A percentile compares a stretch with the other conserved stretches of the same genome.
phyloP scores from a whole-genome alignment of 257 asterid genomes.

The Solanum habrochaites region DNA sequence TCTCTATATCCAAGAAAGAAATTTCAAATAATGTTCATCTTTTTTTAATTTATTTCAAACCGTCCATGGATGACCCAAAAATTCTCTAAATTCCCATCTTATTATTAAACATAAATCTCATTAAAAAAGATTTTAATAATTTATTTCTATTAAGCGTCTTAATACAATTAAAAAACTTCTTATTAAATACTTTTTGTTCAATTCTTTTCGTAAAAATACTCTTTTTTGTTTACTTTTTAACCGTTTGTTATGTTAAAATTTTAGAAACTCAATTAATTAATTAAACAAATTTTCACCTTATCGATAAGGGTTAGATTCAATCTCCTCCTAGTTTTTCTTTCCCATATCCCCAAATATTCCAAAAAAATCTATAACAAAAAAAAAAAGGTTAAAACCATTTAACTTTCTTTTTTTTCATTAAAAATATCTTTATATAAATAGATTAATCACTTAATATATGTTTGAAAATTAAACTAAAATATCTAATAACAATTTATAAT shows the following conservation, averaged over 20 bases:
- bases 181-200: neutral
- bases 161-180: neutral
- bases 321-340: neutral
- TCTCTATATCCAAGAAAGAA: neutral
- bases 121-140: too few relatives aligned
- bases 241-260: fast-evolving
- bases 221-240: too few relatives aligned
- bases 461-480: too few relatives aligned
- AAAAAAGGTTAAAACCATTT: neutral
- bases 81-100: neutral
- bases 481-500: too few relatives aligned
- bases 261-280: fast-evolving
- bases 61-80: neutral
- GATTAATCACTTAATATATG: neutral
- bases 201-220: fast-evolving
- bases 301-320: neutral
- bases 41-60: neutral
- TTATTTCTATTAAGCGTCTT: neutral
- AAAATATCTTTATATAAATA: too few relatives aligned
- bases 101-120: neutral
- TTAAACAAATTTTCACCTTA: too few relatives aligned
- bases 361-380: too few relatives aligned
- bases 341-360: neutral
- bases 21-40: neutral
- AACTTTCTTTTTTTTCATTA: neutral